These are phyloP conservation scores for Calonectria pteridis DNA, from an alignment of 2,329 filamentous ascomycete genomes.

Conservation along the genomic window DNA sequence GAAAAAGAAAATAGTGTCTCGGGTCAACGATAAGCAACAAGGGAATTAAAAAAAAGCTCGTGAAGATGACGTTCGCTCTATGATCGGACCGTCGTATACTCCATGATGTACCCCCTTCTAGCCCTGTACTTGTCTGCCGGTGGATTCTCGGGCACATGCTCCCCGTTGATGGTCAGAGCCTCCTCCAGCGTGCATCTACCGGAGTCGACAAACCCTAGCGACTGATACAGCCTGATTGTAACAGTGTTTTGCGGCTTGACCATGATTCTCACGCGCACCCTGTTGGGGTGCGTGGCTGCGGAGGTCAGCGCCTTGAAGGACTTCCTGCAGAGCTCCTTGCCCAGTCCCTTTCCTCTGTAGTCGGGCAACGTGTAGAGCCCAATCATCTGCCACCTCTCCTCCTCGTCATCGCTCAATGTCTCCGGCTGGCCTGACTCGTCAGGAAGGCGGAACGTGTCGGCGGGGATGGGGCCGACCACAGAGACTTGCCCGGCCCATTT, in stretches of 20 bases:
- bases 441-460: background rate
- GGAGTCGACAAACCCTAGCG: background rate
- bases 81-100: background rate
- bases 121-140: background rate
- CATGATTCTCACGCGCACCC: constrained; percentile 18
- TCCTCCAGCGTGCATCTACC: constrained; percentile 20
- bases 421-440: constrained; percentile 6
- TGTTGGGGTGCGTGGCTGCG: background rate
- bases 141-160: background rate
- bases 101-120: background rate
- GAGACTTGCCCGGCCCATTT: constrained; percentile 13
- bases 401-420: background rate
- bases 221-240: background rate
- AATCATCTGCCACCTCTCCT: constrained; percentile 24
- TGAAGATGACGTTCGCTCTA: background rate
- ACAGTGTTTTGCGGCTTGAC: constrained; percentile 9
- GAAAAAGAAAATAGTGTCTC: background rate
- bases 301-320: background rate
- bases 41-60: background rate
- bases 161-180: constrained; percentile 11
- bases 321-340: background rate
- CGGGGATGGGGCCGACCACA: background rate
- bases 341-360: constrained; percentile 1
- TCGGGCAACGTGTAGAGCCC: constrained; percentile 1
- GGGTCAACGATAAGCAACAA: background rate